Evolutionary conservation across 768 basidiomycete genomes (phyloP).

Genomic region (Panaeolus cyanescens): DNA sequence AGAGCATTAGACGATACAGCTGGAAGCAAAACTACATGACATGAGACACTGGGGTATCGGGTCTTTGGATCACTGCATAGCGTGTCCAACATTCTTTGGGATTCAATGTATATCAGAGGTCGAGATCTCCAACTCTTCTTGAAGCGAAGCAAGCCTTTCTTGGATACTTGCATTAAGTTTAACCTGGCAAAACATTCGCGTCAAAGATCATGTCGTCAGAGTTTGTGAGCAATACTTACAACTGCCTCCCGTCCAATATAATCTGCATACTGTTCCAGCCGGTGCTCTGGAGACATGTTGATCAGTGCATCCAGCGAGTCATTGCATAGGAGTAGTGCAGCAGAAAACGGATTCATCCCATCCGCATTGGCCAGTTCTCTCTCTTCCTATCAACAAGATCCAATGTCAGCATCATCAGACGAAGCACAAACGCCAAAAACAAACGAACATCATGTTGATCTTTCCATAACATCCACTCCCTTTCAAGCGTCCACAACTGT

Average conservation of each 20-base stretch:
- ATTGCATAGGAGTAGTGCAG: conserved; percentile 62
- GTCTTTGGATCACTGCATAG: no score
- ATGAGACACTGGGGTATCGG: no score
- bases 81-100: no score
- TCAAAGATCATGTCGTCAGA: not conserved
- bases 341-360: conserved; percentile 73
- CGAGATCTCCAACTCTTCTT: not conserved
- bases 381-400: conserved; percentile 53
- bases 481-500: conserved; percentile 52
- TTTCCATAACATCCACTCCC: conserved; percentile 58
- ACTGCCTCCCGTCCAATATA: conserved; percentile 53
- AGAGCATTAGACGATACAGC: no score
- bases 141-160: not conserved
- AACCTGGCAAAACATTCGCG: not conserved
- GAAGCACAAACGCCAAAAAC: not conserved
- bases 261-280: conserved; percentile 44
- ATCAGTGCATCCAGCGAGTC: conserved; percentile 57
- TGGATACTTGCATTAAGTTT: not conserved
- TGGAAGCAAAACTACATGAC: no score
- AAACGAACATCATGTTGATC: conserved; percentile 53
- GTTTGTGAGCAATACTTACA: conserved; percentile 43
- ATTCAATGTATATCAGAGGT: not conserved
- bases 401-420: not conserved
- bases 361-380: conserved; percentile 48
- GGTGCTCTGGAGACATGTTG: conserved; percentile 45